Evolutionary conservation across 2,329 filamentous ascomycete species (phyloP), one percentile per base, ranked within the genome.

Genomic region (Neofusicoccum cordaticola): DNA sequence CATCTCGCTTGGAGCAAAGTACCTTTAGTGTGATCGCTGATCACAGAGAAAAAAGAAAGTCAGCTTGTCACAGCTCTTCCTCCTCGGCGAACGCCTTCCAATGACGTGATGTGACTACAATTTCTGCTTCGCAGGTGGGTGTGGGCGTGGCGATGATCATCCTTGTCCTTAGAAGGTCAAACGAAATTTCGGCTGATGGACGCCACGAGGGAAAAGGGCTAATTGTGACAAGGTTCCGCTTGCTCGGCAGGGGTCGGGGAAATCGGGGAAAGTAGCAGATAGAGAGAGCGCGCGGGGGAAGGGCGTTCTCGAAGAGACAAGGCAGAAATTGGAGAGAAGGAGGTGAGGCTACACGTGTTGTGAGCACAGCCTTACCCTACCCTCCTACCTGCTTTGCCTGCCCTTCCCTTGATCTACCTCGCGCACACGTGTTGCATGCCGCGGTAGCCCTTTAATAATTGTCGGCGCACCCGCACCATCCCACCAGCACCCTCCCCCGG

Each of bases 381-480:
- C 27, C 27, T 31, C 27, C 27, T 7, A 31, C 27, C 27, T 5
- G 4, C 37, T 13, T 39, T 39, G 9, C 9, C 9, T 12, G 37
- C 37, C 37, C 13, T 37, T 27, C 37, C 42, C 19, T 47, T 60
- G 56, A 60, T 60, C 56, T 45, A 47, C 56, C 56, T 37, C 56
- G 42, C 27, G 56, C 56, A 60, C 52, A 60, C 41, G 56, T 60
- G 56, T 47, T 31, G 31, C 56, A 60, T 47, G 53, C 53, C 53
- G 39, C 53, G 53, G 17, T 56, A 44, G 22, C 56, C 56, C 56
- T 60, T 60, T 60, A 60, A 60, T 60, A 37, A n/a, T 12, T 44
- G 12, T 15, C 13, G 6, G 5, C 17, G 15, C 39, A 15, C 17
- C 13, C 19, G 12, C 12, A 11, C 12, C 8, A 15, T 9, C 51